Evolutionary conservation across 2,329 filamentous ascomycete species (phyloP).

Genomic region (Penicillium psychrosexuale): DNA sequence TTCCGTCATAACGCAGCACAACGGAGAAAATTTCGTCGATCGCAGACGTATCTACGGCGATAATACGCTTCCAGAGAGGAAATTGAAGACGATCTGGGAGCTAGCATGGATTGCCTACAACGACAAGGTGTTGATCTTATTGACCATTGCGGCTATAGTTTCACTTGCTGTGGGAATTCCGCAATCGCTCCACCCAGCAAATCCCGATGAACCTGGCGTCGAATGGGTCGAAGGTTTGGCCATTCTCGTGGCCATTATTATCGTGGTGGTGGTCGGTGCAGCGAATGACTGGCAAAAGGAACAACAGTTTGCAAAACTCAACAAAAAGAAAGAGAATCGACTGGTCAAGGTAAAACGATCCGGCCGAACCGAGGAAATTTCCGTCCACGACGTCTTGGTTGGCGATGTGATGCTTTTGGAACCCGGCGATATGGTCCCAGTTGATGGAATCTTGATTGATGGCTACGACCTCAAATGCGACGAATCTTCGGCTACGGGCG

Average conservation of each 20-base stretch:
- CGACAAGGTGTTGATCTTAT: conserved; percentile 72
- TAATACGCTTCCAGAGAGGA: conserved; percentile 66
- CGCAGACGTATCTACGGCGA: conserved; percentile 67
- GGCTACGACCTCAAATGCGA: conserved; percentile 67
- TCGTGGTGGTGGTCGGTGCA: conserved; percentile 74
- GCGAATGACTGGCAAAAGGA: conserved; percentile 81
- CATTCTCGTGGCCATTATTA: conserved; percentile 71
- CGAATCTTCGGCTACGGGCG: conserved; percentile 73
- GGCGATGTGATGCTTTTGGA: conserved; percentile 72
- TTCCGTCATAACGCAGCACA: conserved; percentile 5
- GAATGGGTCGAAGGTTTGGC: conserved; percentile 82
- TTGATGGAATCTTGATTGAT: conserved; percentile 67
- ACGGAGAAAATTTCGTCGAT: conserved; percentile 47
- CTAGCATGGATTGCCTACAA: conserved; percentile 79
- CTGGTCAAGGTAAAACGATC: conserved; percentile 73
- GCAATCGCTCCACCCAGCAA: conserved; percentile 59
- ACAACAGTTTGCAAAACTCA: conserved; percentile 74
- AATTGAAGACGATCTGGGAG: conserved; percentile 66
- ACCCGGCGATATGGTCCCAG: conserved; percentile 68
- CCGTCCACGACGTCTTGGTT: conserved; percentile 67
- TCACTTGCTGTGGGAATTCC: conserved; percentile 73
- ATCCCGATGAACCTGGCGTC: conserved; percentile 55
- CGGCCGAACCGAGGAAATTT: conserved; percentile 66
- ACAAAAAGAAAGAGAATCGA: conserved; percentile 74
- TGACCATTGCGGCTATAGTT: conserved; percentile 68